A percentile compares a stretch with the other conserved stretches of the same genome.
Evolutionary conservation across 441 rosid genomes (phyloP).

Genomic region (Manihot esculenta): DNA sequence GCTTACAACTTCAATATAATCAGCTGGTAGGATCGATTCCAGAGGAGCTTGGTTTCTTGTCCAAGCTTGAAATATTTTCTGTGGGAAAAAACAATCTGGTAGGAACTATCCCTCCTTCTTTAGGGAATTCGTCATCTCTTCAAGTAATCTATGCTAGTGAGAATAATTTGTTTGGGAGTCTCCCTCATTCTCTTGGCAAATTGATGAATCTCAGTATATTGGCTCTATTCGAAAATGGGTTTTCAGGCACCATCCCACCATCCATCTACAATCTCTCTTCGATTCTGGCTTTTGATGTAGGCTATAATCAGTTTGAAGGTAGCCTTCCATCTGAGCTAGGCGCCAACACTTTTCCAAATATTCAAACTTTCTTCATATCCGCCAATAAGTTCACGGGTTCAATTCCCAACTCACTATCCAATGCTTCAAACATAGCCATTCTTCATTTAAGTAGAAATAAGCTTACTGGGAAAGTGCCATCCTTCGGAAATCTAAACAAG

Average conservation of each 20-base stretch:
- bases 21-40: conserved; percentile 15
- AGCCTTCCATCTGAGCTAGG: conserved; percentile 21
- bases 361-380: not conserved
- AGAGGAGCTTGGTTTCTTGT: conserved; percentile 5
- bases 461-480: conserved; percentile 10
- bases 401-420: conserved; percentile 29
- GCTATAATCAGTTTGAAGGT: conserved; percentile 22
- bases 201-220: not conserved
- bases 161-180: conserved; percentile 20
- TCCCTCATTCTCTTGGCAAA: conserved; percentile 24
- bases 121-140: conserved; percentile 31
- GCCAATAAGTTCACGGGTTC: conserved; percentile 11
- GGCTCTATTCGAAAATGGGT: not conserved
- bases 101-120: conserved; percentile 28
- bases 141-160: not conserved
- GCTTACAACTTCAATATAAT: no score
- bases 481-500: conserved; percentile 21
- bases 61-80: not conserved
- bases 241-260: conserved; percentile 27
- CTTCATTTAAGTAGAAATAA: not conserved
- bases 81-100: conserved; percentile 26
- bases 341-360: conserved; percentile 17
- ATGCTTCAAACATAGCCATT: conserved; percentile 12
- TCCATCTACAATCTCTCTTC: conserved; percentile 32
- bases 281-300: not conserved